Percentiles rank a stretch among this genome's conserved stretches.
These are phyloP conservation scores for Combretum micranthum DNA, from an alignment of 345 rosid genomes.

Conservation along the genomic window DNA sequence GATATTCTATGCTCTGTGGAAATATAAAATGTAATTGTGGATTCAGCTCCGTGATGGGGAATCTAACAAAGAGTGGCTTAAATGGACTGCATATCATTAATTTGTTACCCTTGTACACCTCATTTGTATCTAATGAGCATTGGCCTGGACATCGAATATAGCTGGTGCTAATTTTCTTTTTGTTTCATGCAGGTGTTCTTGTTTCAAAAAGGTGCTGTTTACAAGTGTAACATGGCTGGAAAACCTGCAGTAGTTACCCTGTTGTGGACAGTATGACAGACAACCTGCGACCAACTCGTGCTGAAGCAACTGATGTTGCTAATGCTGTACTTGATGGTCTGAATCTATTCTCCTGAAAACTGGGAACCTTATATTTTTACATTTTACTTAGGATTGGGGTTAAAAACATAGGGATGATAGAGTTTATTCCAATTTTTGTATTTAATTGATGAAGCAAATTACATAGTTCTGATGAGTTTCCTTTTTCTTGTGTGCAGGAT, in stretches of 20 bases:
- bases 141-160: too few relatives aligned
- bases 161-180: not conserved
- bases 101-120: too few relatives aligned
- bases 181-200: conserved; percentile 66
- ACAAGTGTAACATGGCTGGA: conserved; percentile 97
- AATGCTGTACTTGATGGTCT: conserved; percentile 95
- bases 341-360: not conserved
- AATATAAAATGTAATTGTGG: too few relatives aligned
- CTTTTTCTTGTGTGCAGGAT: conserved; percentile 38
- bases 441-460: not conserved
- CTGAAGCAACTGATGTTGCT: conserved; percentile 99
- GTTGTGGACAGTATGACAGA: conserved; percentile 98
- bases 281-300: conserved; percentile 94
- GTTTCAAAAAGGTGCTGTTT: conserved; percentile 89
- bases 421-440: not conserved
- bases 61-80: too few relatives aligned
- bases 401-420: too few relatives aligned
- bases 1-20: too few relatives aligned
- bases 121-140: too few relatives aligned
- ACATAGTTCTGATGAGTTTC: not conserved
- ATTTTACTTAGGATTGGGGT: too few relatives aligned
- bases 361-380: too few relatives aligned
- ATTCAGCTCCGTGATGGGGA: too few relatives aligned
- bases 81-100: too few relatives aligned
- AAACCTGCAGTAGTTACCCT: conserved; percentile 93